Evolutionary conservation across 192 early-diverging fungal species (phyloP).

Genomic region (Coemansia guatemalensis): DNA sequence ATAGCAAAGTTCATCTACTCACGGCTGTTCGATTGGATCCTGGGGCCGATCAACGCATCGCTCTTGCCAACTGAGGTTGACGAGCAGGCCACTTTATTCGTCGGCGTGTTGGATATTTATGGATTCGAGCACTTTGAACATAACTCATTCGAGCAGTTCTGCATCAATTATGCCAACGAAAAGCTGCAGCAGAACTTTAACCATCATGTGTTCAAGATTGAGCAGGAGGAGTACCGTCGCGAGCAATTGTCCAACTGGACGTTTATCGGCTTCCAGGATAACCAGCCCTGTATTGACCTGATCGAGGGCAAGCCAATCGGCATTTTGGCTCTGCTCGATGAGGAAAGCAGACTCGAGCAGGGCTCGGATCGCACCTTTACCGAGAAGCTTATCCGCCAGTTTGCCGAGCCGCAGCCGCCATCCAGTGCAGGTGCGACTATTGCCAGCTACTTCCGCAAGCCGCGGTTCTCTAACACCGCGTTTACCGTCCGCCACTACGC

Average conservation of each 20-base stretch:
- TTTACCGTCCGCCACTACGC: slow-evolving; percentile 97
- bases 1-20: slow-evolving; percentile 76
- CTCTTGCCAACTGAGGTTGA: slow-evolving; percentile 59
- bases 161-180: slow-evolving; percentile 90
- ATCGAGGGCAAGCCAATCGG: slow-evolving; percentile 93
- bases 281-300: slow-evolving; percentile 97
- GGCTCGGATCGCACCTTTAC: slow-evolving; percentile 52
- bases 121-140: slow-evolving; percentile 69
- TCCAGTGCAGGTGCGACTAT: slow-evolving; percentile 2
- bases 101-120: slow-evolving; percentile 85
- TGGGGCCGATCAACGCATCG: slow-evolving; percentile 79
- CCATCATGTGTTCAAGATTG: slow-evolving; percentile 70
- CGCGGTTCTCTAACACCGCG: slow-evolving; percentile 83
- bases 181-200: slow-evolving; percentile 76
- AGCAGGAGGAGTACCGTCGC: slow-evolving; percentile 80
- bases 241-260: slow-evolving; percentile 92
- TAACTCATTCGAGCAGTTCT: slow-evolving; percentile 66
- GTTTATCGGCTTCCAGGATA: slow-evolving; percentile 98
- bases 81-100: slow-evolving; percentile 62
- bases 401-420: slow-evolving; percentile 7
- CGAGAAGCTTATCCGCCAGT: slow-evolving; percentile 51
- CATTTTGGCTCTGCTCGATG: slow-evolving; percentile 91
- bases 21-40: slow-evolving; percentile 78
- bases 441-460: slow-evolving; percentile 78
- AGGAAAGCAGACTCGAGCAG: slow-evolving; percentile 58